Percentiles rank a stretch among this genome's conserved stretches.
phyloP scores from a whole-genome alignment of 2,329 filamentous ascomycete species.

The Paraphoma sp. region DNA sequence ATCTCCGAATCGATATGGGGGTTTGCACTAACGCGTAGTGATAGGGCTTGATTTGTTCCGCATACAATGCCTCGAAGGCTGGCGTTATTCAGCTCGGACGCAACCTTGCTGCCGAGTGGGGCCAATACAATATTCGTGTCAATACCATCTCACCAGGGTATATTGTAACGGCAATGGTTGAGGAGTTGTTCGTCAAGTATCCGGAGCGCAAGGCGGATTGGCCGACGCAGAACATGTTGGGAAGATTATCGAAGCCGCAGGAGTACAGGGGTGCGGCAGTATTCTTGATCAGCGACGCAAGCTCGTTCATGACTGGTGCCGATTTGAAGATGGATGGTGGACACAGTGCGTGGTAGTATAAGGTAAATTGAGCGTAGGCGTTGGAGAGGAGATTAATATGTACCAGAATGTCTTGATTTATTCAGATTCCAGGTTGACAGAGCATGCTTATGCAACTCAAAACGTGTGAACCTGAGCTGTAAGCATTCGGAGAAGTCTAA shows the following conservation, averaged over 20 bases:
- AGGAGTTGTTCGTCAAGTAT: slow-evolving; percentile 76
- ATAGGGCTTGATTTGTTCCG: slow-evolving; percentile 69
- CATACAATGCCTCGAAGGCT: slow-evolving; percentile 79
- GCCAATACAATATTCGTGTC: slow-evolving; percentile 73
- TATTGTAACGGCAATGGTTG: slow-evolving; percentile 83
- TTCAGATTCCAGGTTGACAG: too few relatives aligned
- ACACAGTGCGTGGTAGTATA: slow-evolving; percentile 44
- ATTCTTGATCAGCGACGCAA: slow-evolving; percentile 50
- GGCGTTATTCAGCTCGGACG: slow-evolving; percentile 74
- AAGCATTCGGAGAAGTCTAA: too few relatives aligned
- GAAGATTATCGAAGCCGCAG: slow-evolving; percentile 40
- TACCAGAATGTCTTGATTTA: neutral
- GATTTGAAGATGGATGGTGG: slow-evolving; percentile 50
- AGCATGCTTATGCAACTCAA: neutral
- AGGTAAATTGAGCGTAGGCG: neutral
- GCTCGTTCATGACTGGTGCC: slow-evolving; percentile 50
- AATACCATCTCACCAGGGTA: slow-evolving; percentile 84
- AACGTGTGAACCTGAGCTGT: too few relatives aligned
- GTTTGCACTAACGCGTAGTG: slow-evolving; percentile 15
- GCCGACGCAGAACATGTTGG: slow-evolving; percentile 87
- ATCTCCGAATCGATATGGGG: too few relatives aligned
- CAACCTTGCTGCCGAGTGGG: slow-evolving; percentile 78
- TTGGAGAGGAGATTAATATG: neutral
- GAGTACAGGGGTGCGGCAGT: slow-evolving; percentile 49
- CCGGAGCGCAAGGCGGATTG: slow-evolving; percentile 73